Evolutionary conservation across 2,329 filamentous ascomycete species (phyloP), one percentile per base, ranked within the genome.

Genomic region (Aureobasidium sp.): DNA sequence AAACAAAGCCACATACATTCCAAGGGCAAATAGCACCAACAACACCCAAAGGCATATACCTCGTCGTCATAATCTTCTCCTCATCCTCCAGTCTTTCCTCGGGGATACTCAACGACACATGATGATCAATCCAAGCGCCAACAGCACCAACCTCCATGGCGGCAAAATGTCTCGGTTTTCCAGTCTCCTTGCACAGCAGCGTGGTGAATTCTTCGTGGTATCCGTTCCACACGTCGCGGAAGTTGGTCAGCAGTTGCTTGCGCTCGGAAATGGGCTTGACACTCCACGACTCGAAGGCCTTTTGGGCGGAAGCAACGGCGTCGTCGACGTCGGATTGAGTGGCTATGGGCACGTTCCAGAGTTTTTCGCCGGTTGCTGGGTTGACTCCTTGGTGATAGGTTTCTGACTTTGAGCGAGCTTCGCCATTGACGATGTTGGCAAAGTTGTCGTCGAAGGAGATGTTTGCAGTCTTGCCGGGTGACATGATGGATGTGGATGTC

Each of bases 21-120:
- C 78, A 81, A 22, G 76, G 76, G 65, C 74, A 77, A 65, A 78
- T 78, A 55, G 74, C 76, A 45, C 70, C 73, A 20, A 79, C 76
- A 29, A 81, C 78, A 65, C 79, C 78, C 25, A 80, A 72, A 27
- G 78, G 77, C 17, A 73, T 75, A 70, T 77, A 81, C 62, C 76
- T 73, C 29, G 77, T 78, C 63, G 75, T 76, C 53, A 80, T 67
- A 36, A 73, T 73, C 72, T 79, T 79, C 68, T 80, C 77, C 37
- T 78, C 76, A 61, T 80, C 77, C 66, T 76, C 74, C 31, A 75
- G 63, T 51, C 69, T 71, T 62, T 80, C 78, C 56, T 74, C 71
- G 27, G 74, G 72, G 9, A 76, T 64, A 5, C 73, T 65, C 29
- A 77, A 68, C 17, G 62, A 66, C 49, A 68, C 56, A 67, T 78